phyloP scores from a whole-genome alignment of 2,329 filamentous ascomycete species.

The Hymenoscyphus scutula region DNA sequence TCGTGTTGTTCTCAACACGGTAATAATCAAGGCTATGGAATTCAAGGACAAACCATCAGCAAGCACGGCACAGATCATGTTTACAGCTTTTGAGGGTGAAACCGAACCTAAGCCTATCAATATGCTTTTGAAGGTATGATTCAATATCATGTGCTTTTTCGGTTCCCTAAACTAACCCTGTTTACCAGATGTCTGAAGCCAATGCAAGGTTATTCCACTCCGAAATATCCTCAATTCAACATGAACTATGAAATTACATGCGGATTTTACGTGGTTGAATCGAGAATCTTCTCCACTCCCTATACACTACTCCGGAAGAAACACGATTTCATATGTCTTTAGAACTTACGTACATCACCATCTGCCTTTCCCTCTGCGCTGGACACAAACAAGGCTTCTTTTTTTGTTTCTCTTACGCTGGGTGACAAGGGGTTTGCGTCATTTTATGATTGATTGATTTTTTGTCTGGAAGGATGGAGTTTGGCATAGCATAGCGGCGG shows the following conservation, averaged over 20 bases:
- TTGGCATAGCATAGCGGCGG: conserved; percentile 33
- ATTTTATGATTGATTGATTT: neutral
- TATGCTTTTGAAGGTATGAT: conserved; percentile 59
- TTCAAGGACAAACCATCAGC: conserved; percentile 72
- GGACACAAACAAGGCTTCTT: conserved; percentile 13
- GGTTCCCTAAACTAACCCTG: conserved; percentile 17
- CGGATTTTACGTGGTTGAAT: conserved; percentile 5
- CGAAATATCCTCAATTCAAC: conserved; percentile 39
- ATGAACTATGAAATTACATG: conserved; percentile 26
- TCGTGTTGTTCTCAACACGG: conserved; percentile 81
- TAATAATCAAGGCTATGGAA: conserved; percentile 73
- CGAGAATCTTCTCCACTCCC: neutral
- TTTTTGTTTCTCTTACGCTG: neutral
- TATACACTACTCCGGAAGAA: neutral
- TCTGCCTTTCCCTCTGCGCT: conserved; percentile 19
- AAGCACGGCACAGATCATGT: conserved; percentile 55
- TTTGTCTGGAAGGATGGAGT: conserved; percentile 21
- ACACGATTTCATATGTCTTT: conserved; percentile 26
- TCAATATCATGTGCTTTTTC: neutral
- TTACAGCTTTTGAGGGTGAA: conserved; percentile 61
- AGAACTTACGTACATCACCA: conserved; percentile 21
- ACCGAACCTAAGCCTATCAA: conserved; percentile 53
- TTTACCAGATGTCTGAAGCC: conserved; percentile 33
- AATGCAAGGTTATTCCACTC: conserved; percentile 34
- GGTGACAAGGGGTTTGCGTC: conserved; percentile 1